Conservation (phyloP, 1,139 yeast genomes). For the Kodamaea sp. region DNA sequence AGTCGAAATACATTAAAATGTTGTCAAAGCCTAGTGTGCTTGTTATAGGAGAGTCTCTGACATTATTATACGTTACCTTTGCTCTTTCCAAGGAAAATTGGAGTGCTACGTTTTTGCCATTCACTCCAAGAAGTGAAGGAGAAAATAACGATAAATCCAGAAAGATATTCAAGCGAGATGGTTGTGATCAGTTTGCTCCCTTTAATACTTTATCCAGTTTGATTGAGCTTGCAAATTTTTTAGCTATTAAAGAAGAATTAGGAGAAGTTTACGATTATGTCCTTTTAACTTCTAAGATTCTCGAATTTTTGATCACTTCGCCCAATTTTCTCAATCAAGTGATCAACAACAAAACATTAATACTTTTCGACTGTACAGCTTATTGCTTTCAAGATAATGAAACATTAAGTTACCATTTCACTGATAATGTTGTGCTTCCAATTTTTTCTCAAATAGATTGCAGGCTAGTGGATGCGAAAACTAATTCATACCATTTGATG, state of each 20-base stretch:
- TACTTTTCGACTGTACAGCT: constrained; percentile 8
- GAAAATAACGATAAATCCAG: neutral
- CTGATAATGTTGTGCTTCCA: constrained; percentile 1
- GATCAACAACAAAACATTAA: constrained; percentile 2
- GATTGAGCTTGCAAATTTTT: constrained; percentile 6
- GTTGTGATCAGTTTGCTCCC: constrained; percentile 1
- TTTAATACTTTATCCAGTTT: constrained; percentile 2
- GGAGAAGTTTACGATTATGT: constrained; percentile 4
- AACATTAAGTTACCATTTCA: constrained; percentile 1
- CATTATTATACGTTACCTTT: constrained; percentile 5
- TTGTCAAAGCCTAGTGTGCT: constrained; percentile 2
- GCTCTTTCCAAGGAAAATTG: constrained; percentile 4
- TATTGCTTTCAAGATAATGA: constrained; percentile 1
- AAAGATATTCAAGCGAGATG: neutral
- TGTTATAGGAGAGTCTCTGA: constrained; percentile 11
- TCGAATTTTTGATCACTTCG: constrained; percentile 3
- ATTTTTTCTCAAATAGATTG: constrained; percentile 7
- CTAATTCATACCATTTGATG: constrained; percentile 6
- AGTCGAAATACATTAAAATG: too few species aligned
- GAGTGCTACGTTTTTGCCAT: constrained; percentile 11
- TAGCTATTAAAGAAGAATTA: neutral
- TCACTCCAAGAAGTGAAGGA: constrained; percentile 1
- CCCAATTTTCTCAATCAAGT: constrained; percentile 2
- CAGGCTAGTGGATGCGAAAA: constrained; percentile 3
- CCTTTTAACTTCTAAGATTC: constrained; percentile 6